Conservation (phyloP, 139 green algal species). For the Tetradesmus lagerheimii region DNA sequence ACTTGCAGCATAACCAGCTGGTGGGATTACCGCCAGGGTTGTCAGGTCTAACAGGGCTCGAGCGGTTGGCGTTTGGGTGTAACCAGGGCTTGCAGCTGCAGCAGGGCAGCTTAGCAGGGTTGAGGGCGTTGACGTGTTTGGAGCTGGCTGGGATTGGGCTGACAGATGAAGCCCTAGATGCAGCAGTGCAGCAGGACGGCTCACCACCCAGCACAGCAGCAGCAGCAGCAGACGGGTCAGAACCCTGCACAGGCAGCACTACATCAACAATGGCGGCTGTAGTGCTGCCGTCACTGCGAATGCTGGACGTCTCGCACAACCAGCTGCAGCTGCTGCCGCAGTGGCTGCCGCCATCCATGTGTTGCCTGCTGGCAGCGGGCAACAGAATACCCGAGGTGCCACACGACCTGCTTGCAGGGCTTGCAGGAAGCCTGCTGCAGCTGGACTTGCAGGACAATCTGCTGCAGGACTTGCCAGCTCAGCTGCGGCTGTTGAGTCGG, state of each 20-base stretch:
- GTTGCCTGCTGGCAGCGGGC: background rate
- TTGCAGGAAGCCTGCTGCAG: background rate
- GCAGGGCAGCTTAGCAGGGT: background rate
- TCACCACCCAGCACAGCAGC: background rate
- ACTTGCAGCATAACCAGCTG: constrained; percentile 21
- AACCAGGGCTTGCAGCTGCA: background rate
- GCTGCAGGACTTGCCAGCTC: background rate
- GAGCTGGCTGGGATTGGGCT: background rate
- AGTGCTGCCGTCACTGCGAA: background rate
- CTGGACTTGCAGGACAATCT: constrained; percentile 40
- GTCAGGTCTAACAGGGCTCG: background rate
- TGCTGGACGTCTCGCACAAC: constrained; percentile 25
- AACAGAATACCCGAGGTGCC: background rate
- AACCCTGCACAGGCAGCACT: background rate
- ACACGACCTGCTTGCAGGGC: background rate
- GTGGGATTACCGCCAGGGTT: background rate
- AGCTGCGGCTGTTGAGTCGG: background rate
- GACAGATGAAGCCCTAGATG: background rate
- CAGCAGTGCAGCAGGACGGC: background rate
- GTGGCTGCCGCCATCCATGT: background rate
- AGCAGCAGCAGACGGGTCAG: background rate
- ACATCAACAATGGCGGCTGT: background rate
- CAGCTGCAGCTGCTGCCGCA: constrained; percentile 28
- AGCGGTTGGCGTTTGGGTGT: constrained; percentile 9
- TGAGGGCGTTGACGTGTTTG: constrained; percentile 11